Evolutionary conservation across 1,284 basidiomycete genomes (phyloP), one percentile per base, ranked within the genome.

Genomic region (Cerioporus squamosus): DNA sequence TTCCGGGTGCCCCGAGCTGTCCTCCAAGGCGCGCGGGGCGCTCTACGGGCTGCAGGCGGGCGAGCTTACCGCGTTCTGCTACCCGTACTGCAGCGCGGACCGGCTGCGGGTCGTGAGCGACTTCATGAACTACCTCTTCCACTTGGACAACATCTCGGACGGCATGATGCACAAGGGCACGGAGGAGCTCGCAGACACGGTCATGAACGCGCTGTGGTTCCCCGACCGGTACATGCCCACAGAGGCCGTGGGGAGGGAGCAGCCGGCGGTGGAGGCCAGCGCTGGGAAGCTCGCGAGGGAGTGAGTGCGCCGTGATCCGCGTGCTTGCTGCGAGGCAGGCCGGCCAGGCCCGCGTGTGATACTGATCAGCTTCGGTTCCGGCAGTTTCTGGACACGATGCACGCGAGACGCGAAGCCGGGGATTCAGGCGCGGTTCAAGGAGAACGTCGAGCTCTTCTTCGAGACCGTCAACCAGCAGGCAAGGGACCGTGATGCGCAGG

Each of bases 51-150:
- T 89, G 44, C 81, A 85, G 62, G 86, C 85, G 17, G 88, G 88
- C 50, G 81, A 86, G 65, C 81, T 90, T 60, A 84, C 87, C 20
- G 85, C 86, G 1, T 81, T 77, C 67, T 87, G 84, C 70, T 90
- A 89, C 68, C 79, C 84, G 44, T 77, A 79, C 33, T 77, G 82
- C 33, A 70, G 81, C 18, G 68, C 77, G 42, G 78, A 80, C 54
- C 83, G 81, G 55, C 81, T 90, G 44, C 85, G 87, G 33, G 81
- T 88, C 60, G 79, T 86, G 44, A 72, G 71, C 62, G 76, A 77
- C 68, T 76, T 74, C 61, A 71, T 77, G 71, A 72, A 73, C 61
- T 75, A 70, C 54, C 72, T 77, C 44, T 77, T 77, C 67, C 73
- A 73, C 59, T n/a, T 76, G 53, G 76, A 77, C 66, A 70, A 77